phyloP scores from a whole-genome alignment of 805 yeast species.

The Metschnikowia cubensis region DNA sequence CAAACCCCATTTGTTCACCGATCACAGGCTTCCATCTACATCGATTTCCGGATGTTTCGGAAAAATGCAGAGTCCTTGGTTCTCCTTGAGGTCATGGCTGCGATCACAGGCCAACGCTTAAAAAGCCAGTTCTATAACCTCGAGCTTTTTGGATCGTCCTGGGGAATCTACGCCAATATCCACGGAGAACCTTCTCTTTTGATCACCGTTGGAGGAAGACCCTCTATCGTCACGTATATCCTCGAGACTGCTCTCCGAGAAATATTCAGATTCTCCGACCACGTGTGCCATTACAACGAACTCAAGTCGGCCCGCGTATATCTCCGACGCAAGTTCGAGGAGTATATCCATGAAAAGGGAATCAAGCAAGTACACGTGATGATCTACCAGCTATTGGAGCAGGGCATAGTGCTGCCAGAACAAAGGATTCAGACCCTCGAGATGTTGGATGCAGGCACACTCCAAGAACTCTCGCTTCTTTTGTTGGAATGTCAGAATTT shows the following conservation, averaged over 20 bases:
- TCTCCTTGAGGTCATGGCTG: slow-evolving; percentile 51
- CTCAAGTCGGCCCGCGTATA: slow-evolving; percentile 45
- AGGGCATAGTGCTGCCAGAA: slow-evolving; percentile 50
- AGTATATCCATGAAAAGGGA: slow-evolving; percentile 42
- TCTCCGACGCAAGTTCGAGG: slow-evolving; percentile 45
- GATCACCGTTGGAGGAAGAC: slow-evolving; percentile 53
- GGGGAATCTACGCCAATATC: slow-evolving; percentile 52
- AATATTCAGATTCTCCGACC: slow-evolving; percentile 20
- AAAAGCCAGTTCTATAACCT: slow-evolving; percentile 47
- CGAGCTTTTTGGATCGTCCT: slow-evolving; percentile 51
- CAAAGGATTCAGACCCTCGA: slow-evolving; percentile 57
- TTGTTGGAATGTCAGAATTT: slow-evolving; percentile 29
- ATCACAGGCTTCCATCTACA: slow-evolving; percentile 30
- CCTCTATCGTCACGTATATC: slow-evolving; percentile 33
- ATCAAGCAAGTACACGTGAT: slow-evolving; percentile 49
- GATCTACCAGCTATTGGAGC: slow-evolving; percentile 50
- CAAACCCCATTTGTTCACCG: not conserved
- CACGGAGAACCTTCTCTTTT: slow-evolving; percentile 53
- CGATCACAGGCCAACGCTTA: slow-evolving; percentile 41
- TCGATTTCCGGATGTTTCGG: slow-evolving; percentile 39
- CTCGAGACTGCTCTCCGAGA: slow-evolving; percentile 30
- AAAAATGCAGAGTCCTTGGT: slow-evolving; percentile 39
- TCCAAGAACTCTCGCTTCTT: slow-evolving; percentile 25
- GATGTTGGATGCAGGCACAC: slow-evolving; percentile 35
- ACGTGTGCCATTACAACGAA: slow-evolving; percentile 24